phyloP scores from a whole-genome alignment of 257 asterid species.

The Nicotiana obtusifolia region DNA sequence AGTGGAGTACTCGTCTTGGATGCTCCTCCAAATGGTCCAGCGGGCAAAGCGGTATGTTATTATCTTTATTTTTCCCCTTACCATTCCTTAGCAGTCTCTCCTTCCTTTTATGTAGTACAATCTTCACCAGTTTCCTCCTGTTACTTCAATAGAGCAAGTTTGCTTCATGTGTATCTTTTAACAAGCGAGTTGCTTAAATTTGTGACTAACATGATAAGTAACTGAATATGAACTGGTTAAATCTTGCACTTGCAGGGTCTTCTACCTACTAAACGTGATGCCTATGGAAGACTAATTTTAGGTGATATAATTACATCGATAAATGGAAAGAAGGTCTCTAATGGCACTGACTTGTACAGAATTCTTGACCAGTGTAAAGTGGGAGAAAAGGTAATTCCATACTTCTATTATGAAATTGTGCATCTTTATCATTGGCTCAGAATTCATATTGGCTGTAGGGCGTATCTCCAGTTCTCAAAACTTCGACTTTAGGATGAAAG shows the following conservation, averaged over 20 bases:
- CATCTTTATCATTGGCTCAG: background rate
- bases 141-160: background rate
- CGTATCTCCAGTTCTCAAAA: background rate
- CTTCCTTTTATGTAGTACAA: background rate
- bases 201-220: background rate
- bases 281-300: conserved; percentile 78
- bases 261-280: conserved; percentile 82
- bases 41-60: conserved; percentile 93
- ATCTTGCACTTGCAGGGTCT: conserved; percentile 64
- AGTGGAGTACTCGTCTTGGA: conserved; percentile 96
- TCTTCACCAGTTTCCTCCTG: background rate
- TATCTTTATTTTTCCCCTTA: background rate
- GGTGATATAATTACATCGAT: conserved; percentile 95
- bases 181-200: background rate
- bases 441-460: background rate
- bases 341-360: conserved; percentile 92
- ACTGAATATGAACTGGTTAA: background rate
- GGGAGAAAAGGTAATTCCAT: conserved; percentile 61
- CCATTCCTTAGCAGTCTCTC: background rate
- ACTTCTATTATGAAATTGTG: background rate
- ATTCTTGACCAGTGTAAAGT: conserved; percentile 96
- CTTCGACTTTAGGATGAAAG: background rate
- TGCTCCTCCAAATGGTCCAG: conserved; percentile 97
- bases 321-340: conserved; percentile 74
- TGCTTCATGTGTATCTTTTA: background rate